Evolutionary conservation across 2,329 filamentous ascomycete species (phyloP).

Genomic region (Colletotrichum lentis): DNA sequence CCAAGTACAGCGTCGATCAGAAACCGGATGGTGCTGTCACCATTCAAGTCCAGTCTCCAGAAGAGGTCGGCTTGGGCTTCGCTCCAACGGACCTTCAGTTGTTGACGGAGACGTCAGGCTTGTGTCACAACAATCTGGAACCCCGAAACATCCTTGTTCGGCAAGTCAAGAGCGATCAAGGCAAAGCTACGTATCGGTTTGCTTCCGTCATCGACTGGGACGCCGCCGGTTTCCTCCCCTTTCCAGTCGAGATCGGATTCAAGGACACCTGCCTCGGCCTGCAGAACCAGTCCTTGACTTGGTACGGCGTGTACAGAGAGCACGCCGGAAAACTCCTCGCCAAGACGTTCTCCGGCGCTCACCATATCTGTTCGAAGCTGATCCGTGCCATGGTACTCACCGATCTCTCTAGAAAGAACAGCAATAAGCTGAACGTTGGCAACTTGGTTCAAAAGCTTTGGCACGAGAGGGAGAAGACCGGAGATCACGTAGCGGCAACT

Average conservation of each 20-base stretch:
- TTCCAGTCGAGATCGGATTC: conserved; percentile 3
- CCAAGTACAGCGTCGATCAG: not conserved
- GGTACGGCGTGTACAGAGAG: conserved; percentile 19
- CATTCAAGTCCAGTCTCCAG: not conserved
- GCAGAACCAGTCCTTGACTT: conserved; percentile 9
- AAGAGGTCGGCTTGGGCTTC: not conserved
- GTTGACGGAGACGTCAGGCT: not conserved
- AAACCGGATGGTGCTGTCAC: conserved; percentile 7
- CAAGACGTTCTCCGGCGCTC: not conserved
- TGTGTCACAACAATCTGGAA: conserved; percentile 32
- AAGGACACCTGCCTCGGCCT: conserved; percentile 13
- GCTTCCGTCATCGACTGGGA: conserved; percentile 21
- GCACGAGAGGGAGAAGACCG: not conserved
- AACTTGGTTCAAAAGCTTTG: conserved; percentile 1
- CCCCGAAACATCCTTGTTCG: conserved; percentile 19
- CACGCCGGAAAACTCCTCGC: not conserved
- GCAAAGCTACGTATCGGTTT: not conserved
- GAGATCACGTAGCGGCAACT: not conserved
- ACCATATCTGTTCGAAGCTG: not conserved
- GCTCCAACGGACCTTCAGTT: not conserved
- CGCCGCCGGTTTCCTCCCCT: conserved; percentile 15
- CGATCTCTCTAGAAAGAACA: not conserved
- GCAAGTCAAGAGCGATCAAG: not conserved
- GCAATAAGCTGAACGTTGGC: not conserved
- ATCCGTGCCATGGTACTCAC: conserved; percentile 1